These are phyloP conservation scores for Lepidium sativum DNA, from an alignment of 345 rosid species.

Conservation along the genomic window DNA sequence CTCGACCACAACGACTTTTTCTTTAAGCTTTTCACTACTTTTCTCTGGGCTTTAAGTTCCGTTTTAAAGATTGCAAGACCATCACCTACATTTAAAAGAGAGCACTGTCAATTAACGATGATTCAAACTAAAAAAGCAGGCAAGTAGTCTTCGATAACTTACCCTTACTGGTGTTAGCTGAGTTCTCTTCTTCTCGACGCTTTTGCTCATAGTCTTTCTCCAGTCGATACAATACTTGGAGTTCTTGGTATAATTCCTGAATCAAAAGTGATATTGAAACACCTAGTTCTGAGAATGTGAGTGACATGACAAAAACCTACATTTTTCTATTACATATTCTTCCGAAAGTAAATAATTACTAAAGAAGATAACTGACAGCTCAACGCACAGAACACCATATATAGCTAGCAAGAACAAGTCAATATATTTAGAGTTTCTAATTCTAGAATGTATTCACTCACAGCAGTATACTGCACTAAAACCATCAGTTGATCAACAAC, in stretches of 20 bases:
- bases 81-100: slow-evolving; percentile 35
- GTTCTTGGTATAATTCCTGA: slow-evolving; percentile 76
- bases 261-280: not conserved
- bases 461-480: slow-evolving; percentile 77
- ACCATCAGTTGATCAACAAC: slow-evolving; percentile 55
- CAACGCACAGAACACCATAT: not conserved
- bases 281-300: not conserved
- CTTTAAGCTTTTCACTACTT: slow-evolving; percentile 64
- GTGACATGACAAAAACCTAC: slow-evolving; percentile 3
- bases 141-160: not conserved
- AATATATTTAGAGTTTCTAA: not conserved
- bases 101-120: not conserved
- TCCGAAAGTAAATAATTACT: not conserved
- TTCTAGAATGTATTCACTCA: slow-evolving; percentile 29
- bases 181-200: slow-evolving; percentile 58
- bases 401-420: not conserved
- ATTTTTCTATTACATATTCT: slow-evolving; percentile 5
- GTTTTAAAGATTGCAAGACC: slow-evolving; percentile 49
- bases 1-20: slow-evolving; percentile 86
- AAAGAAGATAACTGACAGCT: not conserved
- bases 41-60: slow-evolving; percentile 70
- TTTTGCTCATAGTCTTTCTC: slow-evolving; percentile 74
- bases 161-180: slow-evolving; percentile 50
- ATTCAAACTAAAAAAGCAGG: not conserved
- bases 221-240: slow-evolving; percentile 68